Base-by-base conservation (phyloP, 257 asterid genomes). In the Solanum clarkiae region DNA sequence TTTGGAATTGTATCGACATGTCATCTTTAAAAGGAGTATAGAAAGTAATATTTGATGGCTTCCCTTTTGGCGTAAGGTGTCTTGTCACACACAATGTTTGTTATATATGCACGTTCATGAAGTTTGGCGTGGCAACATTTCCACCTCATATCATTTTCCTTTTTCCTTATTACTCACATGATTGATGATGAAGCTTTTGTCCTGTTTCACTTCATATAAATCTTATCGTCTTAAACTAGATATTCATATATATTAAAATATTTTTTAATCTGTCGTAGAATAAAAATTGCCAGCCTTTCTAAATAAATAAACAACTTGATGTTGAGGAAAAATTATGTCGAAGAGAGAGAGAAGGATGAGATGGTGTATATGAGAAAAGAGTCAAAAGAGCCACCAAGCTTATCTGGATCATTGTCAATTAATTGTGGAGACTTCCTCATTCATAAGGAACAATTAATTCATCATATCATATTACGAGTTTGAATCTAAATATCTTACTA, bases 91-190 rank as follows among this genome's bases (percentile, higher is more conserved):
- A 32, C n/a, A 13, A 4, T 47, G 65, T 51, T 40, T 6, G 89
- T 44, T 1, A 20, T 3, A 42, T 68, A 26, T 18, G 81, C 90
- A 84, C 82, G 70, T 71, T 86, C 80, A 20, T 56, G 63, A 29
- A 32, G 11, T 40, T 51, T 80, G 79, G 36, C 84, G 87, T 81
- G 90, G 57, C 84, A 60, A 62, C 44, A 80, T 22, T 72, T 69
- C 44, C 47, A 11, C 85, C 54, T 24, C 42, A 2, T 45, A 74
- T 47, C 20, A 71, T 44, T 71, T 71, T 72, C 36, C n/a, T 20
- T 20, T 44, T 44, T 72, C 29, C 71, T 26, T 26, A 14, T 26
- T 65, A 13, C 20, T 65, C 42, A 12, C 10, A 55, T 17, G 22
- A 17, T 55, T 55, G 57, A 54, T 7, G 14, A 59, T 12, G 29